phyloP scores from a whole-genome alignment of 805 yeast genomes.

The Metschnikowia similis region DNA sequence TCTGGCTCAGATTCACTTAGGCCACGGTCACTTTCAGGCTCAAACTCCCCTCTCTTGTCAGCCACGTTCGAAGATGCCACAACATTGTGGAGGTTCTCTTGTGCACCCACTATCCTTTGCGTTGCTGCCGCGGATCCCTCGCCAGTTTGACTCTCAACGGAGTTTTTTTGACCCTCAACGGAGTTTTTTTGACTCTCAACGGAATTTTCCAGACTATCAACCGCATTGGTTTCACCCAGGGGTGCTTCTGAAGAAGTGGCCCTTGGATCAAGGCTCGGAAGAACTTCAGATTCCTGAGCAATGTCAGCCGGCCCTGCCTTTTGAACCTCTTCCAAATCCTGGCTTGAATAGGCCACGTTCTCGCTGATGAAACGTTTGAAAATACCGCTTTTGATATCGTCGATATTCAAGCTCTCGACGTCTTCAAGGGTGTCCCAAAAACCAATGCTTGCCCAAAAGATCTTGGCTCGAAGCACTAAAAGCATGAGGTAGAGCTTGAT shows the following conservation, averaged over 20 bases:
- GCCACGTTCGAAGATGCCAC: too few relatives aligned
- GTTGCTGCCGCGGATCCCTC: too few relatives aligned
- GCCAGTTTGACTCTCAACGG: too few relatives aligned
- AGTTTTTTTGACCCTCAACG: too few relatives aligned
- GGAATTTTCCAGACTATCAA: too few relatives aligned
- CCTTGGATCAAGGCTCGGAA: neutral
- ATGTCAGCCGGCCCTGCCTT: neutral
- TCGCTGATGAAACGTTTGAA: slow-evolving; percentile 12
- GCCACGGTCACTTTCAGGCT: too few relatives aligned
- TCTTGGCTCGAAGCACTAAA: slow-evolving; percentile 56
- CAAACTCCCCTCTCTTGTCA: too few relatives aligned
- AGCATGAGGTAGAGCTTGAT: slow-evolving; percentile 51
- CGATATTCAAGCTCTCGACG: slow-evolving; percentile 20
- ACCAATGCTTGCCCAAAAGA: slow-evolving; percentile 84
- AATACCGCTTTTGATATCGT: slow-evolving; percentile 12
- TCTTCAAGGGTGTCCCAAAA: slow-evolving; percentile 58
- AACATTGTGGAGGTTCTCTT: too few relatives aligned
- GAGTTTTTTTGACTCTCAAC: too few relatives aligned
- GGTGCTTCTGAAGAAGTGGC: neutral
- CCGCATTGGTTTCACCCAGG: neutral
- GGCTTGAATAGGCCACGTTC: slow-evolving; percentile 13
- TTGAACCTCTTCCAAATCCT: neutral
- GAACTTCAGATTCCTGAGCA: neutral
- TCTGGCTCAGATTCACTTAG: neutral
- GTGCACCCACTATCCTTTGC: too few relatives aligned